Percentiles rank a stretch among this genome's conserved stretches.
phyloP scores from a whole-genome alignment of 2,329 filamentous ascomycete genomes.

The Exophiala spinifera region DNA sequence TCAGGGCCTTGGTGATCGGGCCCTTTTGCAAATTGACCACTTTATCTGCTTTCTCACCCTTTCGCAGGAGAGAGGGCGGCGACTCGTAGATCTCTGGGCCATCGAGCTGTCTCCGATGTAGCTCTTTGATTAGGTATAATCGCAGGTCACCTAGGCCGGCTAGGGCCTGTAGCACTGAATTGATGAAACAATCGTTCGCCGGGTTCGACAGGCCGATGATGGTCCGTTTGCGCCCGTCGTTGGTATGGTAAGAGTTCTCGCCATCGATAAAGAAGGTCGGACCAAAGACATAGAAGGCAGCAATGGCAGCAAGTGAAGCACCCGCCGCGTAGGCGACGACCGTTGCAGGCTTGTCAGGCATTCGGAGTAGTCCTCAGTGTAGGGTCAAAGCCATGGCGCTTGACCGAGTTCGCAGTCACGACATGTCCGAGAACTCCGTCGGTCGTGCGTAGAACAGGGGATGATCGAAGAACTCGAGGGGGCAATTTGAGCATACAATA shows the following conservation, averaged over 20 bases:
- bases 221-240: conserved; percentile 68
- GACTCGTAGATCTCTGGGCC: conserved; percentile 71
- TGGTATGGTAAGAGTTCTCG: conserved; percentile 59
- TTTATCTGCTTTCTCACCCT: conserved; percentile 46
- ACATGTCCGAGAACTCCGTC: conserved; percentile 9
- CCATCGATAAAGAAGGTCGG: conserved; percentile 95
- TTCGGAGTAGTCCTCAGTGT: conserved; percentile 35
- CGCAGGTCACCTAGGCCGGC: conserved; percentile 86
- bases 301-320: conserved; percentile 89
- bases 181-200: conserved; percentile 96
- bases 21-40: conserved; percentile 68
- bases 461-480: neutral
- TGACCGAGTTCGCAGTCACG: conserved; percentile 5
- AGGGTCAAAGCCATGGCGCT: conserved; percentile 18
- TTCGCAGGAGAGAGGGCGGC: conserved; percentile 42
- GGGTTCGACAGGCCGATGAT: conserved; percentile 86
- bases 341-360: conserved; percentile 79
- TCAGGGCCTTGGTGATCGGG: conserved; percentile 79
- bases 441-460: neutral
- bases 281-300: conserved; percentile 93
- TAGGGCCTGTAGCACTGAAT: conserved; percentile 89
- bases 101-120: conserved; percentile 77
- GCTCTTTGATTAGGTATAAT: conserved; percentile 87
- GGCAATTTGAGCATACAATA: too few relatives aligned
- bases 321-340: conserved; percentile 92